Percentiles rank a stretch among this genome's conserved stretches.
Evolutionary conservation across 306 rosid genomes (phyloP).

Genomic region (Leucaena leucocephala): DNA sequence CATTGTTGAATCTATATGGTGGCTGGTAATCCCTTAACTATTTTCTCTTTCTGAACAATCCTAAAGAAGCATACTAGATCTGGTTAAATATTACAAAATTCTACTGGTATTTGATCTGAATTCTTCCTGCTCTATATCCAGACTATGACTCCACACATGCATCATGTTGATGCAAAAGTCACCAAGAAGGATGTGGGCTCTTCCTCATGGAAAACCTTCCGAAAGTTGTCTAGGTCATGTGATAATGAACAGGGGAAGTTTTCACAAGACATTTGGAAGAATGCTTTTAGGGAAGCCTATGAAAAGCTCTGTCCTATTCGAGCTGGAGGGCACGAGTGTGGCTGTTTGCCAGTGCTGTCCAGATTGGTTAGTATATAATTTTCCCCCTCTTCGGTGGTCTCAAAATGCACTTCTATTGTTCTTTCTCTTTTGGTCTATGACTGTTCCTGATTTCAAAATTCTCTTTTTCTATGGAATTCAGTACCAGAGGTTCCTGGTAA

Average conservation of each 20-base stretch:
- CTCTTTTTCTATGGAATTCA: not conserved
- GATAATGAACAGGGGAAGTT: constrained; percentile 63
- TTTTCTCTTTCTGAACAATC: constrained; percentile 24
- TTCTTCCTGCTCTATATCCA: constrained; percentile 41
- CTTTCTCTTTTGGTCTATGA: not conserved
- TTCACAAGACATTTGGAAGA: constrained; percentile 76
- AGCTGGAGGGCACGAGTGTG: constrained; percentile 84
- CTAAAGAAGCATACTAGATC: not conserved
- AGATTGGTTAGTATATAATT: constrained; percentile 54
- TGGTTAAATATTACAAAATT: not conserved
- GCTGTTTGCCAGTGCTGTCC: constrained; percentile 72
- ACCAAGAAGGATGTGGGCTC: constrained; percentile 36
- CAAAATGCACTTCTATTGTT: not conserved
- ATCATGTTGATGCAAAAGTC: constrained; percentile 51
- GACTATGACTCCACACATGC: constrained; percentile 88
- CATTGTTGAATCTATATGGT: constrained; percentile 83
- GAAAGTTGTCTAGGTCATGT: constrained; percentile 50
- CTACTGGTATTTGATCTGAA: constrained; percentile 28
- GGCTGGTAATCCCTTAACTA: constrained; percentile 62
- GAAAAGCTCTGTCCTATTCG: constrained; percentile 81
- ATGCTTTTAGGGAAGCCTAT: constrained; percentile 71
- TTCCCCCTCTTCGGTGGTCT: not conserved
- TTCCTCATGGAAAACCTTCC: constrained; percentile 49
- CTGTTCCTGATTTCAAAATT: not conserved
- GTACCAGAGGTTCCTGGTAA: not conserved